A percentile compares a stretch with the other conserved stretches of the same genome.
These are phyloP conservation scores for Zygoascus ofunaensis DNA, from an alignment of 805 yeast genomes.

Conservation along the genomic window DNA sequence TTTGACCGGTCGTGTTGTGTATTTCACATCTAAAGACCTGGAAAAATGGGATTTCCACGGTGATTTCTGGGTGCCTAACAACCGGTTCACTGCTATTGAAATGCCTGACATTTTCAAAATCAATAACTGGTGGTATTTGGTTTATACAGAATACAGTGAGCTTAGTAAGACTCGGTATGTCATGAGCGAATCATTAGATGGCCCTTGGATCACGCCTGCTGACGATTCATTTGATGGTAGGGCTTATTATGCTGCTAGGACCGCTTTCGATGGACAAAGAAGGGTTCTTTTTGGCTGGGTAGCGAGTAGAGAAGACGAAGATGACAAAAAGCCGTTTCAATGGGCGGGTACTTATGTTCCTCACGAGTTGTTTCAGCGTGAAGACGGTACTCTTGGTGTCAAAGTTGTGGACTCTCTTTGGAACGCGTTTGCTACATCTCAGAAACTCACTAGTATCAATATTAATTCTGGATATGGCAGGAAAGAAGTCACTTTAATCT, in stretches of 20 bases:
- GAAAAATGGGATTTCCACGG: slow-evolving; percentile 4
- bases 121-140: slow-evolving; percentile 6
- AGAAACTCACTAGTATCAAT: background rate
- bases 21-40: slow-evolving; percentile 5
- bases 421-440: background rate
- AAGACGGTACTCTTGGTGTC: slow-evolving; percentile 5
- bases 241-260: slow-evolving; percentile 6
- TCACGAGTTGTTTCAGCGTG: slow-evolving; percentile 3
- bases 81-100: slow-evolving; percentile 4
- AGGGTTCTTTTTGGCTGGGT: slow-evolving; percentile 6
- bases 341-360: slow-evolving; percentile 7
- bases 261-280: slow-evolving; percentile 5
- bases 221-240: slow-evolving; percentile 6
- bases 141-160: slow-evolving; percentile 7
- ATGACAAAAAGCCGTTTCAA: slow-evolving; percentile 5
- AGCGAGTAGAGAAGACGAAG: slow-evolving; percentile 7
- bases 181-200: slow-evolving; percentile 4
- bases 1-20: slow-evolving; percentile 5
- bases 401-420: slow-evolving; percentile 5
- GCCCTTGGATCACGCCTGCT: slow-evolving; percentile 7
- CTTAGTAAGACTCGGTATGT: slow-evolving; percentile 6
- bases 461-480: background rate
- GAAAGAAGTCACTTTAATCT: background rate
- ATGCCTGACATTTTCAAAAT: slow-evolving; percentile 7
- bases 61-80: slow-evolving; percentile 3